Evolutionary conservation across 768 basidiomycete species (phyloP), one percentile per base, ranked within the genome.

Genomic region (Lanmaoa pseudosensibilis): DNA sequence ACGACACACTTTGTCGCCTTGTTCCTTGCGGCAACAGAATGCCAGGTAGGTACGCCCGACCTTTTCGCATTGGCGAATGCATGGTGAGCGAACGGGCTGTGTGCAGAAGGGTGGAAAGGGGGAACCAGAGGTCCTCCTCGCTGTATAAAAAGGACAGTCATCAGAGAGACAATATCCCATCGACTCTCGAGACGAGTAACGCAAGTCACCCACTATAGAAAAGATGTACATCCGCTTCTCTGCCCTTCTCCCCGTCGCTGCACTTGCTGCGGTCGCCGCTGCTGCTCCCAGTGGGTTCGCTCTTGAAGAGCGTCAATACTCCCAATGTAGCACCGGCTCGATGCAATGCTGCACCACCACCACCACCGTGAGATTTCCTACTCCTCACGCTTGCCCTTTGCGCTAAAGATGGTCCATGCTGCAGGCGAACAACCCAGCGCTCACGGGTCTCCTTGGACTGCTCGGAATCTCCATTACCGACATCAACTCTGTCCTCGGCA

Each of bases 201-300:
- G 19, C 39, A 13, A 41, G 5, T 41, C 19, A n/a, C 39, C n/a
- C 19, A 12, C n/a, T 11, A 11, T 40, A 11, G 11, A 52, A 36
- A 38, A 46, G 12, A 65, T 64, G 62, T 55, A 23, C 39, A 10
- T 27, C n/a, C 58, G 36, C 46, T 19, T 56, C 23, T 27, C 51
- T 30, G n/a, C 39, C 25, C 23, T 64, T 25, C 21, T 65, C 36
- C 32, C 56, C 3, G n/a, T 64, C 36, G 56, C 33, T 56, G 59
- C 51, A n/a, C 47, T 64, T 1, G 51, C 8, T 13, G 48, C 38
- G 9, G 46, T 41, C 13, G 63, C 13, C 2, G 41, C 48, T 4
- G 63, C 51, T 13, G 61, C 53, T 23, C 61, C 56, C 1, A 38
- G 8, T n/a, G n/a, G n/a, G n/a, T n/a, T n/a, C 8, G 46, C 3